Conservation (phyloP, 2,329 filamentous ascomycete genomes). For the Sporothrix phasma region DNA sequence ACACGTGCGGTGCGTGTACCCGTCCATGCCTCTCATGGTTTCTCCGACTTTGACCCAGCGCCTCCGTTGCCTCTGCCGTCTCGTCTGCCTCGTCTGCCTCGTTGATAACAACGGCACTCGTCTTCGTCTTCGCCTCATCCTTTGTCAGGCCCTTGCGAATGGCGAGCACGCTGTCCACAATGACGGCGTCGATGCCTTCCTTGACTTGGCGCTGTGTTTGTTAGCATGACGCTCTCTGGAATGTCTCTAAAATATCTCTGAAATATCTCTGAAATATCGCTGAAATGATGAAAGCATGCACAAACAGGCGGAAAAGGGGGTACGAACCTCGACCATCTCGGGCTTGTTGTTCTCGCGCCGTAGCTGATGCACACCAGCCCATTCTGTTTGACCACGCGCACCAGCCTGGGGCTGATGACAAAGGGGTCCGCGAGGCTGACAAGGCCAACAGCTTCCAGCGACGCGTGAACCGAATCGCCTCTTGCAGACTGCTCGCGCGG, state of each 20-base stretch:
- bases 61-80: neutral
- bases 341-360: constrained; percentile 85
- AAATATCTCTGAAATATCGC: too few relatives aligned
- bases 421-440: constrained; percentile 83
- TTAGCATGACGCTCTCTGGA: constrained; percentile 13
- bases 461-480: constrained; percentile 87
- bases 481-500: constrained; percentile 80
- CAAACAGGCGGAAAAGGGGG: neutral
- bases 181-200: constrained; percentile 94
- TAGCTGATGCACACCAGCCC: constrained; percentile 93
- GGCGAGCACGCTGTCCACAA: constrained; percentile 87
- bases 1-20: too few relatives aligned
- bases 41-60: neutral
- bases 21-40: neutral
- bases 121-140: constrained; percentile 16
- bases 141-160: constrained; percentile 80
- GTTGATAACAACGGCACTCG: neutral
- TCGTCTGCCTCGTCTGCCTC: too few relatives aligned
- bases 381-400: constrained; percentile 87
- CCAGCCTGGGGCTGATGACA: constrained; percentile 77
- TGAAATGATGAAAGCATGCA: too few relatives aligned
- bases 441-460: constrained; percentile 88
- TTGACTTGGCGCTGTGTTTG: constrained; percentile 65
- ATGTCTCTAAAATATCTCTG: too few relatives aligned
- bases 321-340: constrained; percentile 65